Evolutionary conservation across 1,139 yeast species (phyloP).

Genomic region (Saccharomyces hybrid): DNA sequence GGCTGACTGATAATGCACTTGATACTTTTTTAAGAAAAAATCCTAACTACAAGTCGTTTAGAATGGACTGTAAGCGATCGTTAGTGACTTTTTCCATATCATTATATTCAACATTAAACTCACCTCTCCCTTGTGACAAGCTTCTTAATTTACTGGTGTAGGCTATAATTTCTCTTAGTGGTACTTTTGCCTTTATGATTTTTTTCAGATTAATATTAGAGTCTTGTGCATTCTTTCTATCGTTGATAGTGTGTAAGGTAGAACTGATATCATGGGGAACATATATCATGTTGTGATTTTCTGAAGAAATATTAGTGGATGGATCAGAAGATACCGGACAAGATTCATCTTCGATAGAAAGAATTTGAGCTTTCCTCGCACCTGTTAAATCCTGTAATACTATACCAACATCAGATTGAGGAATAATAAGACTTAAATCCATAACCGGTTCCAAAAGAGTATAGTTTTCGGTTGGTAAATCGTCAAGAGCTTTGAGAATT

Average conservation of each 20-base stretch:
- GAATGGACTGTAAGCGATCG: slow-evolving; percentile 40
- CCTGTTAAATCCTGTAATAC: slow-evolving; percentile 77
- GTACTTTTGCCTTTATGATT: slow-evolving; percentile 67
- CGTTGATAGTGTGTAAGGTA: slow-evolving; percentile 30
- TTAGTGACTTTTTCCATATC: slow-evolving; percentile 60
- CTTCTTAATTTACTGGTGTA: slow-evolving; percentile 72
- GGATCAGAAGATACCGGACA: background rate
- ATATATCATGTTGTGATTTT: slow-evolving; percentile 39
- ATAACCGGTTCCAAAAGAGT: slow-evolving; percentile 79
- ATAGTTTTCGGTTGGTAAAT: slow-evolving; percentile 29
- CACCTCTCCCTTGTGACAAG: slow-evolving; percentile 84
- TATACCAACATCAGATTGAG: slow-evolving; percentile 68
- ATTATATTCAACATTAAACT: slow-evolving; percentile 67
- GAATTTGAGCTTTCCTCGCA: slow-evolving; percentile 62
- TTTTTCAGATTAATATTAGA: slow-evolving; percentile 35
- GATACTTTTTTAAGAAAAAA: background rate
- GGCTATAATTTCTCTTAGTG: slow-evolving; percentile 85
- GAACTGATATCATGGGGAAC: slow-evolving; percentile 47
- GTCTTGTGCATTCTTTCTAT: slow-evolving; percentile 5
- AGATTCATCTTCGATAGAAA: slow-evolving; percentile 52
- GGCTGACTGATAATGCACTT: no score
- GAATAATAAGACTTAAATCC: slow-evolving; percentile 64
- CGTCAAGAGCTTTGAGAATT: slow-evolving; percentile 11
- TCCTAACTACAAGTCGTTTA: slow-evolving; percentile 13
- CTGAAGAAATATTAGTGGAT: slow-evolving; percentile 10